Evolutionary conservation across 805 yeast genomes (phyloP), one percentile per base, ranked within the genome.

Genomic region (Candida silvicultrix): DNA sequence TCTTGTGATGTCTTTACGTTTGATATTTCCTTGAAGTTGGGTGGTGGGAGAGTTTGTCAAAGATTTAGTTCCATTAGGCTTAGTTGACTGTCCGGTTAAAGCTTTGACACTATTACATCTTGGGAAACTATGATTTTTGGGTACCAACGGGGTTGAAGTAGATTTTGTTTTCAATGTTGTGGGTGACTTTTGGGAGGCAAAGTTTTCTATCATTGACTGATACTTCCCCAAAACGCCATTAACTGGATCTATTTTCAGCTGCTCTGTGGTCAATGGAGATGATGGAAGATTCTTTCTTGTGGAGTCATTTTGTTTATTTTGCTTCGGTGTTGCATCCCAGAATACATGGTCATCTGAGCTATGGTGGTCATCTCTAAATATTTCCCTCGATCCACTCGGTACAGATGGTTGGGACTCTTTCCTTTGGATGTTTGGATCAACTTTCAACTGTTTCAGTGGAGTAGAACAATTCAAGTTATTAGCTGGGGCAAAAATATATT

Each of bases 341-440:
- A 45, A 57, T 16, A 59, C 57, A 47, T 51, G 57, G 38, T 59
- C 63, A 38, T 58, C 60, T 10, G 63, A 59, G 36, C 59, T 50
- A 10, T 47, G 50, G 12, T 45, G 40, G 14, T 52, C 51, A 14
- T 41, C 18, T 8, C 40, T 21, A 12, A 40, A 15, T 5, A 43
- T 23, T 8, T 21, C 40, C 15, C 37, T 40, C 5, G 22, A 23
- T 5, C 6, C 12, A 3, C n/a, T 28, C 19, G 20, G 29, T 16
- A 19, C 15, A 14, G 51, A 48, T 12, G 49, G 16, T 4, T 29
- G 9, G 10, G 22, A 25, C 14, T 35, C 31, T 21, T n/a, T 31
- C 6, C 23, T 29, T 22, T 42, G 48, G 8, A 47, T 21, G 32
- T 51, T 51, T 11, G 28, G 20, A 21, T 43, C 47, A 15, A 44